Evolutionary conservation across 208 protist species (phyloP), one percentile per base, ranked within the genome.

Genomic region (Leptomonas seymouri): DNA sequence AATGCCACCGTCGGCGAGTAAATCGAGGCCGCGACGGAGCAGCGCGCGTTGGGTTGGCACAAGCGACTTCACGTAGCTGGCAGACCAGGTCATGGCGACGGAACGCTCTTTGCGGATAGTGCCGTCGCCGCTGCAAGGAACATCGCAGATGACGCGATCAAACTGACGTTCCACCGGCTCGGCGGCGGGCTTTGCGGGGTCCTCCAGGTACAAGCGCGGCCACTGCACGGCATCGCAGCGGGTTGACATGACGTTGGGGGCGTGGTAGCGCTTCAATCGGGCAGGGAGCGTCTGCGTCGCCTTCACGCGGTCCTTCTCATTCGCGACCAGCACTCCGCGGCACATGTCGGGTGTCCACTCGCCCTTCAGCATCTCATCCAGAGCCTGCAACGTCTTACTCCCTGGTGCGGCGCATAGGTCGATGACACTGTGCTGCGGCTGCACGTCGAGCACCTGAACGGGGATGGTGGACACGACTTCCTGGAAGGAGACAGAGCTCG

Each of bases 41-140:
- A 99, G 86, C 28, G 92, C 85, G 25, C 85, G 74, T 76, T 99
- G 97, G 20, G 90, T 91, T 1, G 81, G 74, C 56, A 98, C 86
- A 12, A 98, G 86, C 18, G 80, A 85, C 58, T 93, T 82, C n/a
- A 93, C 91, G 62, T 91, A 95, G 25, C 74, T 81, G 18, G 87
- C 48, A 27, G 82, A 89, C 96, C 97, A 99, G 21, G 90, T 96
- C 31, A 69, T 75, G 58, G 86, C 89, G 21, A 96, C 67, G 16
- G 77, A 79, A 41, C 81, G 88, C 67, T 94, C 91, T 73, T 99
- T 98, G 27, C 97, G 91, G 6, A 97, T 62, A 7, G 98, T 99
- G 31, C 97, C 98, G 70, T 99, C 97, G 18, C 98, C 97, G 64
- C 86, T 97, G 82, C 98, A 99, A 3, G 97, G 97, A 20, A 98